Base-by-base conservation (phyloP, 2,329 filamentous ascomycete species). In the Macrophomina pseudophaseolina region DNA sequence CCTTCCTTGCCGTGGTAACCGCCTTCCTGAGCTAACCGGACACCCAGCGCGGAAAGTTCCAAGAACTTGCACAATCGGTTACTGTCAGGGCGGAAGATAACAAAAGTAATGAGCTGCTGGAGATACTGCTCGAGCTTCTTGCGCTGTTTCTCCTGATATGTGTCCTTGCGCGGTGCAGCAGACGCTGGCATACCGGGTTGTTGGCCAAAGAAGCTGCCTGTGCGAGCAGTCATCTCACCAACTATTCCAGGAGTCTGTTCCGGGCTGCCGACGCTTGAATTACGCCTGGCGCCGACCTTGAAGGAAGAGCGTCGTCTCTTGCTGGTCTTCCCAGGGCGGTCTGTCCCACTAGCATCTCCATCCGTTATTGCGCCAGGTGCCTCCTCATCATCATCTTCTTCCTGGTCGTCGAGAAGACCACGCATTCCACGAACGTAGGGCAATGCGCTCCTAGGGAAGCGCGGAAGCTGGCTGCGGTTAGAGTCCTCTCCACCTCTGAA, bases 1-100 rank as follows among this genome's bases (percentile, higher is more conserved):
- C 95, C 96, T 79, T 99, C 96, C 78, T 99, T 99, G 67, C 95
- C 96, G 75, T 99, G 95, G 73, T 97, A 98, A 72, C 94, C 97
- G 33, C 93, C 94, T 79, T 99, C 96, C 0, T 94, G 93, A 30
- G 95, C 95, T 59, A 99, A 86, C 56, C 96, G 90, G 59, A 99
- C 93, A 28, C 95, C 95, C 5, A 99, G 84, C 0, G 96, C 94
- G 23, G 95, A 99, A 8, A 99, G 83, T 76, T 99, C 95, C 1
- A 99, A 83, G 76, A 99, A 99, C 70, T 96, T 95, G 80, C 95
- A 99, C 4, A 99, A 84, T 9, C 95, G 89, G 74, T 97, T 98
- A 80, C 93, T 97, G 78, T 98, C 94, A 6, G 95, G 90, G 53
- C 94, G 88, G 80, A 99, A 99, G 80, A 99, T 98, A 72, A 99